Base-by-base conservation (phyloP, 148 eudicot species). In the Arbutus unedo region DNA sequence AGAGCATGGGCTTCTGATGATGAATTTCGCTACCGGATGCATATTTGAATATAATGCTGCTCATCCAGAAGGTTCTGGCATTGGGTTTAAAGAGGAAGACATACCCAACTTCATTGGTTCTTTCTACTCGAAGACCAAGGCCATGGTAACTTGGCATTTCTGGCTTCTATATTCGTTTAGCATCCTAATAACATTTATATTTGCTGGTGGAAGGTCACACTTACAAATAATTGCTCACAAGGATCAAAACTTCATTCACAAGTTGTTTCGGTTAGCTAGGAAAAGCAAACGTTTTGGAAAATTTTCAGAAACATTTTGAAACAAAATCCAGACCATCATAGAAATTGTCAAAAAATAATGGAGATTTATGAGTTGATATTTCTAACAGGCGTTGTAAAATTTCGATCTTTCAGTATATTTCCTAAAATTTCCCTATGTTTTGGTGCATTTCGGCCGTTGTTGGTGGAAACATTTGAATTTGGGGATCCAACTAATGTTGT, bases 21-120 rank as follows among this genome's bases (percentile, higher is more conserved):
- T 91, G 87, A 91, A 91, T 79, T 91, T 89, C 74, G 94, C 94
- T 77, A 91, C 94, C 43, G 94, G 94, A 57, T 91, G 94, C 75
- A 91, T 91, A 66, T 91, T 90, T 74, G 92, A 91, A 78, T 91
- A 91, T 76, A 89, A 91, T 77, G 88, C 86, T 68, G 87, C 82
- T 77, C 94, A 91, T 81, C 92, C 91, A 14, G 85, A 86, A 80
- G 92, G 89, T 51, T 91, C 94, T 80, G 91, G 94, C 59, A 90
- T 91, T 80, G 94, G 94, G 44, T 91, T 62, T 45, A 91, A 90
- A 84, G 94, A 91, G 82, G 92, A 90, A 79, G 94, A 91, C 84
- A 91, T 62, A 66, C 94, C 94, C 41, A 91, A 91, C 84, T 91
- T 91, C 81, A 53, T 60, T 47, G 94, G 94, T 16, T 91, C 94